phyloP scores from a whole-genome alignment of 192 early-diverging fungal genomes.

The Pilaira anomala region DNA sequence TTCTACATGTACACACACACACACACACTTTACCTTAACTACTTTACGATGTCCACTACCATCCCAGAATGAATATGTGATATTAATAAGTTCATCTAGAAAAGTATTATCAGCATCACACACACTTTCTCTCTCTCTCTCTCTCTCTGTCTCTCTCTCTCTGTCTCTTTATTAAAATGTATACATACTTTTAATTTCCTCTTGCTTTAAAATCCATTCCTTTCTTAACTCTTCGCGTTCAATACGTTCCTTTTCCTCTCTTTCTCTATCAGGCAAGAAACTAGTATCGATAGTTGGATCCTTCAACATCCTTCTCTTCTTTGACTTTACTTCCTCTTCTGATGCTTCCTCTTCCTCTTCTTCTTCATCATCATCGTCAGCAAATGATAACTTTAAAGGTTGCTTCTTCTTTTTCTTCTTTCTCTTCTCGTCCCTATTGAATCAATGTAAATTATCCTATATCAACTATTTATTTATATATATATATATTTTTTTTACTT shows the following conservation, averaged over 20 bases:
- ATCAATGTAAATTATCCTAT: background rate
- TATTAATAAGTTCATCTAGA: conserved; percentile 67
- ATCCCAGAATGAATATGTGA: conserved; percentile 97
- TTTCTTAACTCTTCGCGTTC: conserved; percentile 73
- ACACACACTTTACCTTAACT: conserved; percentile 50
- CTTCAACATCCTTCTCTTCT: conserved; percentile 61
- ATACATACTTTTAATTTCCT: conserved; percentile 70
- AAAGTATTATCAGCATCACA: background rate
- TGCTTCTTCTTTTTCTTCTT: conserved; percentile 67
- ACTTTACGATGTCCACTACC: conserved; percentile 88
- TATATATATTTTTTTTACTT: conserved; percentile 4
- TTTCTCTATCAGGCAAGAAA: conserved; percentile 86
- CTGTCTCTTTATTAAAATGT: background rate
- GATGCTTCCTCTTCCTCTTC: conserved; percentile 32
- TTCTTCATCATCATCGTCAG: conserved; percentile 56
- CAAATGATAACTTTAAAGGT: conserved; percentile 75
- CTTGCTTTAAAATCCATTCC: conserved; percentile 83
- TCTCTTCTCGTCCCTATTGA: conserved; percentile 49
- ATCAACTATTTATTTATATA: background rate
- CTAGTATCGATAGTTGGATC: conserved; percentile 90
- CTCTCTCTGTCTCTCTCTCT: too few species aligned
- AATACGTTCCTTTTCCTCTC: conserved; percentile 72
- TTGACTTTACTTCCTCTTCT: conserved; percentile 32
- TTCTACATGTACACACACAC: background rate
- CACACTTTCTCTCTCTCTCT: too few species aligned